Conservation (phyloP, 352 stramenopile species). For the Phytophthora citricola region DNA sequence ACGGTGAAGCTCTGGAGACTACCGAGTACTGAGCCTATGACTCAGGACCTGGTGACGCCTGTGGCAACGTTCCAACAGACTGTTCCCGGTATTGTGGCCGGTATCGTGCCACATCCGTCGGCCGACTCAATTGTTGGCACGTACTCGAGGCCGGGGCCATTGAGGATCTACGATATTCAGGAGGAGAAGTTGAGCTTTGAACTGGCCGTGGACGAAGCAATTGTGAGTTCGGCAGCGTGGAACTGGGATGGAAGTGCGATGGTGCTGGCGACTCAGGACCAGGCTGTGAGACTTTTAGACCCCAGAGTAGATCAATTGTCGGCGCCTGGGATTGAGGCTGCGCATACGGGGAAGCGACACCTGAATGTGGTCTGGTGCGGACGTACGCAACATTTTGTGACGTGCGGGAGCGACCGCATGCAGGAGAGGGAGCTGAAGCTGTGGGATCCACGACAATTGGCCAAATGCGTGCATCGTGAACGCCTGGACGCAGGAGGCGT, state of each 20-base stretch:
- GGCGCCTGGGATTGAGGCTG: constrained; percentile 28
- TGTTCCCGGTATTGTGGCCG: constrained; percentile 27
- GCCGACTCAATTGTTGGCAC: constrained; percentile 52
- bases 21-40: constrained; percentile 27
- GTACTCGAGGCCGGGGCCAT: constrained; percentile 43
- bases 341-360: constrained; percentile 56
- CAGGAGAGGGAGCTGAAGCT: constrained; percentile 82
- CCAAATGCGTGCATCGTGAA: constrained; percentile 62
- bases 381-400: constrained; percentile 58
- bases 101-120: constrained; percentile 64
- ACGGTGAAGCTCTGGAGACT: constrained; percentile 68
- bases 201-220: constrained; percentile 14
- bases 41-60: constrained; percentile 39
- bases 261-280: constrained; percentile 49
- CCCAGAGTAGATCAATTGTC: constrained; percentile 41
- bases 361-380: constrained; percentile 70
- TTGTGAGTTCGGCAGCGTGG: constrained; percentile 55
- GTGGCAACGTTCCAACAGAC: constrained; percentile 30
- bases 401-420: constrained; percentile 64
- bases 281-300: constrained; percentile 62
- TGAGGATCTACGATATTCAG: constrained; percentile 59
- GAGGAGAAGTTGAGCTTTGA: constrained; percentile 33
- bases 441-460: constrained; percentile 70
- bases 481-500: constrained; percentile 68
- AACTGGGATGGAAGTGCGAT: constrained; percentile 75